These are phyloP conservation scores for Fusarium robinianum DNA, from an alignment of 2,329 filamentous ascomycete species.

Conservation along the genomic window DNA sequence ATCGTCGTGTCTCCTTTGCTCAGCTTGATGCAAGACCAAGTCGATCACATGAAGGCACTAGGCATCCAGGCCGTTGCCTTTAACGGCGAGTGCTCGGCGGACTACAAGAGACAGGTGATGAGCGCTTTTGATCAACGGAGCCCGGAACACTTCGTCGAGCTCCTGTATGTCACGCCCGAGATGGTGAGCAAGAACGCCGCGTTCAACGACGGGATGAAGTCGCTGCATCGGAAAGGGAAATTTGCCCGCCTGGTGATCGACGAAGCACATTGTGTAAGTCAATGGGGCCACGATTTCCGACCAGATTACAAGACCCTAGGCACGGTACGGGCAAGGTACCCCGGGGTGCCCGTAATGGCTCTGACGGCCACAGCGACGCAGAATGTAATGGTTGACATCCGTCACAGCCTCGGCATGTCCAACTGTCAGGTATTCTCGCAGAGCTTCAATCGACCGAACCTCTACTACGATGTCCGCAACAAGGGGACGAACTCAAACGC, in stretches of 20 bases:
- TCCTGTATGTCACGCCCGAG: constrained; percentile 95
- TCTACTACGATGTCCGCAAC: constrained; percentile 80
- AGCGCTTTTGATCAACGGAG: constrained; percentile 62
- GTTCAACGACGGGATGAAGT: constrained; percentile 68
- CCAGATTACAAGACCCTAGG: constrained; percentile 93
- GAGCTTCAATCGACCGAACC: constrained; percentile 96
- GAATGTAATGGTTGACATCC: constrained; percentile 89
- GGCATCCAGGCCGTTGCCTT: constrained; percentile 80
- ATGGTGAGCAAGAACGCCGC: constrained; percentile 84
- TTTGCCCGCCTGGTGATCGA: constrained; percentile 94
- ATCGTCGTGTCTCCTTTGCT: constrained; percentile 93
- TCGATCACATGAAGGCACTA: constrained; percentile 75
- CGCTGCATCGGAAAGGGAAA: constrained; percentile 69
- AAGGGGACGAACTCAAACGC: constrained; percentile 65
- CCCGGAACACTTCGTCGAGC: constrained; percentile 77
- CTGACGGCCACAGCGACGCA: constrained; percentile 93
- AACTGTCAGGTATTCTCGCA: constrained; percentile 81
- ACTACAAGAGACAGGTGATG: constrained; percentile 69
- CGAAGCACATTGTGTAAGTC: constrained; percentile 98
- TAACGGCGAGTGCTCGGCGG: constrained; percentile 72
- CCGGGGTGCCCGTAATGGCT: constrained; percentile 87
- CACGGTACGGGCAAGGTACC: constrained; percentile 71
- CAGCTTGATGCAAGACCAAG: constrained; percentile 97
- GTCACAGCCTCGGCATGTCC: constrained; percentile 84
- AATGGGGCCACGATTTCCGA: constrained; percentile 98